Evolutionary conservation across 768 basidiomycete species (phyloP).

Genomic region (Naganishia friedmannii): DNA sequence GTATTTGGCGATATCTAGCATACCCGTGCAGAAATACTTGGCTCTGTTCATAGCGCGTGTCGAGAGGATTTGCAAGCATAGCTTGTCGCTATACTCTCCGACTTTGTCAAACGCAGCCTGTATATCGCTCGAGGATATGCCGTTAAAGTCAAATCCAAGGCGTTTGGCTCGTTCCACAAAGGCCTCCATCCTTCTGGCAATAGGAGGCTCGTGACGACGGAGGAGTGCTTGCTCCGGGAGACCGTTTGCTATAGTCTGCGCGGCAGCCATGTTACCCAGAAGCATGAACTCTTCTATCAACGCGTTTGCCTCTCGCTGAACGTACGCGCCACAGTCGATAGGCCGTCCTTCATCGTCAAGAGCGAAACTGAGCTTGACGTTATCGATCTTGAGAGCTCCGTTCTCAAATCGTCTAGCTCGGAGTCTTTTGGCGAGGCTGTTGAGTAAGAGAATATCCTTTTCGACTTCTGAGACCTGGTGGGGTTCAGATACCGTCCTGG

Average conservation of each 20-base stretch:
- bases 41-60: conserved; percentile 85
- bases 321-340: conserved; percentile 68
- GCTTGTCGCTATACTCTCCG: conserved; percentile 67
- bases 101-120: conserved; percentile 81
- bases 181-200: conserved; percentile 79
- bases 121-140: conserved; percentile 70
- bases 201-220: conserved; percentile 86
- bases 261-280: conserved; percentile 80
- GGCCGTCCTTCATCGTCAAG: conserved; percentile 77
- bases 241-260: conserved; percentile 87
- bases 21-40: conserved; percentile 98
- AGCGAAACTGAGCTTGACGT: conserved; percentile 68
- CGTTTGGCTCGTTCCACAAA: conserved; percentile 78
- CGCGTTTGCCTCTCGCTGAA: conserved; percentile 68
- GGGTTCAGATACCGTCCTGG: conserved; percentile 58
- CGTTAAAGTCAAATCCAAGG: conserved; percentile 78
- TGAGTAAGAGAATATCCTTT: conserved; percentile 26
- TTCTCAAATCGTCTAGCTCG: conserved; percentile 70
- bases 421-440: conserved; percentile 68
- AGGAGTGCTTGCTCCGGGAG: conserved; percentile 96
- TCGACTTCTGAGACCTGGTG: conserved; percentile 53
- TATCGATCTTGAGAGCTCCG: conserved; percentile 72
- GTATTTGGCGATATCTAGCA: conserved; percentile 99
- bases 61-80: conserved; percentile 75
- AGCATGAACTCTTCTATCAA: conserved; percentile 97